Evolutionary conservation across 1,139 yeast species (phyloP).

Genomic region (Yamadazyma conglobata): DNA sequence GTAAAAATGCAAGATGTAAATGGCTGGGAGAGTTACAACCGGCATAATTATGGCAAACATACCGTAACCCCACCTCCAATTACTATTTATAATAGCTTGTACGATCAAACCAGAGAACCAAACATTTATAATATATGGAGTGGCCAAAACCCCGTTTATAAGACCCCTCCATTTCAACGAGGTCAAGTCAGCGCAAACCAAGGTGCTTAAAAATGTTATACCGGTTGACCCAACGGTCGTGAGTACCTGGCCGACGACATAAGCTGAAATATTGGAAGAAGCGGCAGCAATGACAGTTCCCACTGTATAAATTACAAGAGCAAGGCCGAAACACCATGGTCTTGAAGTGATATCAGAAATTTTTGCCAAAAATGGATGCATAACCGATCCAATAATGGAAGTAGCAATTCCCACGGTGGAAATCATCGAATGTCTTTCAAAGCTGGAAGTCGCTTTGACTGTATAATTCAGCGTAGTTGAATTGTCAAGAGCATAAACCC

Average conservation of each 20-base stretch:
- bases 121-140: conserved; percentile 27
- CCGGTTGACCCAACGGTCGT: conserved; percentile 24
- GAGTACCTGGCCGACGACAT: conserved; percentile 29
- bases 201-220: conserved; percentile 17
- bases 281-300: conserved; percentile 27
- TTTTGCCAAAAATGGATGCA: conserved; percentile 27
- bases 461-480: conserved; percentile 32
- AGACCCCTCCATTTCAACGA: conserved; percentile 33
- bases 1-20: conserved; percentile 21
- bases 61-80: conserved; percentile 43
- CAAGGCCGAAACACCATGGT: conserved; percentile 21
- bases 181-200: conserved; percentile 28
- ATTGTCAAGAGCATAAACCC: conserved; percentile 34
- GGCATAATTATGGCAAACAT: conserved; percentile 36
- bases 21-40: conserved; percentile 25
- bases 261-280: conserved; percentile 24
- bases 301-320: conserved; percentile 19
- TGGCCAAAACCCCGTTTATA: conserved; percentile 19
- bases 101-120: conserved; percentile 33
- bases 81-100: conserved; percentile 22
- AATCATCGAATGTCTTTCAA: conserved; percentile 28
- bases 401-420: conserved; percentile 26
- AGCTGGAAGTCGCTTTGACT: conserved; percentile 28
- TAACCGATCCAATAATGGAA: conserved; percentile 24
- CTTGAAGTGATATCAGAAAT: conserved; percentile 30